Percentiles rank a stretch among this genome's conserved stretches.
Conservation (phyloP, 805 yeast species). For the Myxozyma geophila region DNA sequence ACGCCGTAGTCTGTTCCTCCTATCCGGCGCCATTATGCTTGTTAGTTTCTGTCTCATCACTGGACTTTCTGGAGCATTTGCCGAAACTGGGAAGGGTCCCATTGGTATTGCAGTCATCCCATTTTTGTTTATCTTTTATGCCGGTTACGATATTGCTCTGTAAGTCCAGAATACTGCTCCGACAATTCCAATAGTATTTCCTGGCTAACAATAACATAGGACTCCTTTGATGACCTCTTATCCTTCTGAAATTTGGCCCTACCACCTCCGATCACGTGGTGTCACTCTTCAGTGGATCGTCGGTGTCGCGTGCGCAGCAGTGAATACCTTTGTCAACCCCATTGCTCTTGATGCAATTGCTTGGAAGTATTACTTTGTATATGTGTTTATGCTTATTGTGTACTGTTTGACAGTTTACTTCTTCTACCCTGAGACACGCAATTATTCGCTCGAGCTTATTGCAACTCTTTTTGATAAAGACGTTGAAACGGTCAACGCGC, state of each 20-base stretch:
- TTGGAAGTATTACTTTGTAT: constrained; percentile 53
- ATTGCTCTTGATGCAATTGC: constrained; percentile 50
- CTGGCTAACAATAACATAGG: too few relatives aligned
- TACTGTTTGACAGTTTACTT: constrained; percentile 44
- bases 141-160: constrained; percentile 49
- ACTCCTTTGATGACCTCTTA: constrained; percentile 39
- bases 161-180: too few relatives aligned
- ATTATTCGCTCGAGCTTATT: constrained; percentile 51
- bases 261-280: constrained; percentile 48
- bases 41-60: constrained; percentile 53
- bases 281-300: constrained; percentile 37
- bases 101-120: constrained; percentile 53
- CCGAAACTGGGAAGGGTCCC: constrained; percentile 50
- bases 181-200: too few relatives aligned
- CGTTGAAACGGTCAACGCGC: too few relatives aligned
- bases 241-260: constrained; percentile 44
- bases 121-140: constrained; percentile 49
- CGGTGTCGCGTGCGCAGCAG: constrained; percentile 6
- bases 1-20: constrained; percentile 32
- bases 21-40: constrained; percentile 48
- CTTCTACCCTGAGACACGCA: constrained; percentile 51
- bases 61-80: constrained; percentile 52
- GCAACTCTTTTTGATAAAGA: constrained; percentile 37
- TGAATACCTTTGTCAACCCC: constrained; percentile 46
- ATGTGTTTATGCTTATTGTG: constrained; percentile 47